phyloP scores from a whole-genome alignment of 2,329 filamentous ascomycete species.

The Pseudogymnoascus verrucosus region DNA sequence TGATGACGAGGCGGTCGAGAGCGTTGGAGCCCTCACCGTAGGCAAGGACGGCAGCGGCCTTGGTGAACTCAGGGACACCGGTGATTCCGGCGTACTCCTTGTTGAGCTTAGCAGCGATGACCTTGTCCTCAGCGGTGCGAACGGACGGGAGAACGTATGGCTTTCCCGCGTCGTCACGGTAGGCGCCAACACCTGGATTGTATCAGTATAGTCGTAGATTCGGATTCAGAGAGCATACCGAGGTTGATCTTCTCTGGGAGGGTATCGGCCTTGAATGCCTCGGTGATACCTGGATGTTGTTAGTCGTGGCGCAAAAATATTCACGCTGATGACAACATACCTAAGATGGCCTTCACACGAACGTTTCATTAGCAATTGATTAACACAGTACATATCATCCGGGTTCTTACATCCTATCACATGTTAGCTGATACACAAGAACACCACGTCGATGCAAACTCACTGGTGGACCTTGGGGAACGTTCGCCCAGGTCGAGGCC shows the following conservation, averaged over 20 bases:
- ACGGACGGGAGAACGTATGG: slow-evolving; percentile 96
- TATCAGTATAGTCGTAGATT: slow-evolving; percentile 14
- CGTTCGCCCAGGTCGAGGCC: slow-evolving; percentile 76
- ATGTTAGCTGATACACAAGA: slow-evolving; percentile 12
- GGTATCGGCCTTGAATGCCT: slow-evolving; percentile 96
- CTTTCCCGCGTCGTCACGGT: slow-evolving; percentile 97
- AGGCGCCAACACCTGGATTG: slow-evolving; percentile 76
- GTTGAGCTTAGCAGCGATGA: slow-evolving; percentile 70
- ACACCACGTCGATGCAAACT: slow-evolving; percentile 32
- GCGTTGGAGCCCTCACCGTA: slow-evolving; percentile 75
- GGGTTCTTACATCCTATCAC: slow-evolving; percentile 30
- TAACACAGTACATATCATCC: neutral
- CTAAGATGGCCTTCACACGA: slow-evolving; percentile 60
- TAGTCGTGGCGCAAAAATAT: slow-evolving; percentile 20
- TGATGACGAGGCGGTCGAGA: slow-evolving; percentile 77
- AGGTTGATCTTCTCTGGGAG: slow-evolving; percentile 97
- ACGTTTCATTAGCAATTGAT: slow-evolving; percentile 23
- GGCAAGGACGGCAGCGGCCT: slow-evolving; percentile 81
- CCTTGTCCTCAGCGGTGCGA: slow-evolving; percentile 76
- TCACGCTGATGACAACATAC: slow-evolving; percentile 38
- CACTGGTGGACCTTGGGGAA: slow-evolving; percentile 91
- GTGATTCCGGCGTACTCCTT: slow-evolving; percentile 99
- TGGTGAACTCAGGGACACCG: slow-evolving; percentile 88
- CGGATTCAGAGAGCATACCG: slow-evolving; percentile 43
- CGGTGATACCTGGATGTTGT: slow-evolving; percentile 65